Evolutionary conservation across 2,329 filamentous ascomycete species (phyloP).

Genomic region (Penicillium sp.): DNA sequence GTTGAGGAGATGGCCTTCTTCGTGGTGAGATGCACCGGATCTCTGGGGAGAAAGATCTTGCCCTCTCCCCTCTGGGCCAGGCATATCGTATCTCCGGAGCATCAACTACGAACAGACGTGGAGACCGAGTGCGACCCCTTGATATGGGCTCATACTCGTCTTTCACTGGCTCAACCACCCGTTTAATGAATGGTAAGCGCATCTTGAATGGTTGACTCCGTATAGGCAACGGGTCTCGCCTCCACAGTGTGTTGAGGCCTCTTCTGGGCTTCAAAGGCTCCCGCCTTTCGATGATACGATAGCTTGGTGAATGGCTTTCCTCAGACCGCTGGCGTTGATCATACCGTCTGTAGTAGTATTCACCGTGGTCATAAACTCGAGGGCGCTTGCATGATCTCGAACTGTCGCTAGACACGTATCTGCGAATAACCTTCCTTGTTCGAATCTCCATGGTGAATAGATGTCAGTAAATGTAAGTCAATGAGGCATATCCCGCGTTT

Average conservation of each 20-base stretch:
- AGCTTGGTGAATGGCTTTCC: constrained; percentile 8
- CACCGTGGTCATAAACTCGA: constrained; percentile 21
- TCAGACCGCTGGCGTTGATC: constrained; percentile 3
- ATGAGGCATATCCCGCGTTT: constrained; percentile 24
- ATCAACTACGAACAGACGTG: constrained; percentile 23
- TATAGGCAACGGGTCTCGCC: constrained; percentile 14
- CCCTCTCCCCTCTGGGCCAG: constrained; percentile 5
- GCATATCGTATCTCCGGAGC: constrained; percentile 14
- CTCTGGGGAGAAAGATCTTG: constrained; percentile 10
- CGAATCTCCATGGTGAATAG: constrained; percentile 25
- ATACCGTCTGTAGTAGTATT: constrained; percentile 24
- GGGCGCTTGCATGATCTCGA: constrained; percentile 20
- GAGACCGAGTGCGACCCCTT: constrained; percentile 16
- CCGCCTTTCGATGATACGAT: constrained; percentile 18
- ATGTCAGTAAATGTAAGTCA: constrained; percentile 21
- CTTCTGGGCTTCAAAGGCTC: constrained; percentile 7
- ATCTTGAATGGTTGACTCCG: constrained; percentile 21
- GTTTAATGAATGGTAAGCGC: constrained; percentile 23
- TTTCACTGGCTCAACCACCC: constrained; percentile 7
- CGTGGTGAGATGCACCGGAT: constrained; percentile 15
- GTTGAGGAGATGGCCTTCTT: background rate
- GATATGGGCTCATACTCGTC: background rate
- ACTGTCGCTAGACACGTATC: constrained; percentile 22
- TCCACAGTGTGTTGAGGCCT: constrained; percentile 2
- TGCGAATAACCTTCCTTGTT: constrained; percentile 27